Evolutionary conservation across 108 stramenopile genomes (phyloP).

Genomic region (Skeletonema menzelii): DNA sequence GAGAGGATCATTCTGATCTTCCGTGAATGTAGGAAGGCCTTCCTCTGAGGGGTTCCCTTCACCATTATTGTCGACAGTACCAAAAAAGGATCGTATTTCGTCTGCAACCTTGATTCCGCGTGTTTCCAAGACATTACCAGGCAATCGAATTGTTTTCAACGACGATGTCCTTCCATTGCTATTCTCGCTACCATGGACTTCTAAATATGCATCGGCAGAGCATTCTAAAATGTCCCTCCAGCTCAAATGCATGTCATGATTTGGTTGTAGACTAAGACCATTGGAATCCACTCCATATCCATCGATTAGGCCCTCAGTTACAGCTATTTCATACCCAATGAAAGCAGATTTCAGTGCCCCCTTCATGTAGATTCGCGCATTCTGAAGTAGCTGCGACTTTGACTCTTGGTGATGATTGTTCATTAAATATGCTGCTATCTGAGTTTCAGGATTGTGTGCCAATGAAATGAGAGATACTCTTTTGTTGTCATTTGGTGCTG

Average conservation of each 20-base stretch:
- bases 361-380: constrained; percentile 51
- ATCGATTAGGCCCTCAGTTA: constrained; percentile 37
- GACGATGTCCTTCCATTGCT: constrained; percentile 25
- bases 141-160: constrained; percentile 71
- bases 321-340: constrained; percentile 55
- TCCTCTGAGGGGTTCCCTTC: constrained; percentile 9
- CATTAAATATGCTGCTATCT: constrained; percentile 41
- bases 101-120: constrained; percentile 64
- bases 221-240: constrained; percentile 58
- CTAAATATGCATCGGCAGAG: constrained; percentile 43
- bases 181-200: constrained; percentile 19
- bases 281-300: constrained; percentile 80
- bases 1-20: constrained; percentile 3
- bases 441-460: constrained; percentile 77
- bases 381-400: constrained; percentile 22
- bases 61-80: not conserved
- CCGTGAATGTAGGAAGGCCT: constrained; percentile 6
- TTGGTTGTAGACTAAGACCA: constrained; percentile 65
- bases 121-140: constrained; percentile 76
- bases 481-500: not conserved
- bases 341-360: constrained; percentile 64
- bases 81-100: constrained; percentile 49
- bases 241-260: constrained; percentile 62
- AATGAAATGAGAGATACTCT: constrained; percentile 50
- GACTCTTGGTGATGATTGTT: constrained; percentile 30